These are phyloP conservation scores for Besnoitia besnoiti DNA, from an alignment of 169 alveolate genomes.

Conservation along the genomic window DNA sequence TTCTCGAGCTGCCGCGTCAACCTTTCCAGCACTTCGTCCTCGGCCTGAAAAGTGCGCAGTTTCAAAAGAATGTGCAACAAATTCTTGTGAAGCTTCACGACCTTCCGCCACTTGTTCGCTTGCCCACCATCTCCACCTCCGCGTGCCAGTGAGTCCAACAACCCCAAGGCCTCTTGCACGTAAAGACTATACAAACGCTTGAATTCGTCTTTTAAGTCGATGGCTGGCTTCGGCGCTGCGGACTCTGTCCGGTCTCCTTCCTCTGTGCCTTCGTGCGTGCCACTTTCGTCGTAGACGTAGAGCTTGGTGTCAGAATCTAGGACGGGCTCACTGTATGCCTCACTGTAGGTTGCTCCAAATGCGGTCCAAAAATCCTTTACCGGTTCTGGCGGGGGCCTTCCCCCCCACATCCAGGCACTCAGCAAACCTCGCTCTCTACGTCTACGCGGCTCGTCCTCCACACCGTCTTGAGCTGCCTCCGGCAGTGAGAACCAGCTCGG, in stretches of 20 bases:
- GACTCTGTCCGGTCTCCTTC: background rate
- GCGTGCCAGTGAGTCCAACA: constrained; percentile 26
- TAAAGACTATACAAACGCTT: constrained; percentile 5
- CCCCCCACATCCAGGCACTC: constrained; percentile 36
- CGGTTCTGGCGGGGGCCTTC: constrained; percentile 38
- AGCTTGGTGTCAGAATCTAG: background rate
- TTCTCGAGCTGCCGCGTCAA: constrained; percentile 47
- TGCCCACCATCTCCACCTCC: constrained; percentile 23
- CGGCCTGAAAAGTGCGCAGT: constrained; percentile 54
- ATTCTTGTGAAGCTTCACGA: constrained; percentile 26
- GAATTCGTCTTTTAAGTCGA: constrained; percentile 32
- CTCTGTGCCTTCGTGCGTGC: background rate
- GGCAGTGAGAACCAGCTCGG: background rate
- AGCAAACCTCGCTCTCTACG: background rate
- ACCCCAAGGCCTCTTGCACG: constrained; percentile 3
- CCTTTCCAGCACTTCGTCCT: constrained; percentile 45
- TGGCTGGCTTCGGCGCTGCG: background rate
- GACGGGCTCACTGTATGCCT: background rate
- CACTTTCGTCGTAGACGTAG: background rate
- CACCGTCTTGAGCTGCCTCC: background rate
- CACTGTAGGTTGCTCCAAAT: constrained; percentile 31
- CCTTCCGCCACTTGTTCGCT: constrained; percentile 26
- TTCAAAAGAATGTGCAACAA: constrained; percentile 43
- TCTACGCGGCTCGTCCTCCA: background rate
- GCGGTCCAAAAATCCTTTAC: constrained; percentile 40